Conservation (phyloP, 176 grass and related monocot genomes). For the Oryza nivara region DNA sequence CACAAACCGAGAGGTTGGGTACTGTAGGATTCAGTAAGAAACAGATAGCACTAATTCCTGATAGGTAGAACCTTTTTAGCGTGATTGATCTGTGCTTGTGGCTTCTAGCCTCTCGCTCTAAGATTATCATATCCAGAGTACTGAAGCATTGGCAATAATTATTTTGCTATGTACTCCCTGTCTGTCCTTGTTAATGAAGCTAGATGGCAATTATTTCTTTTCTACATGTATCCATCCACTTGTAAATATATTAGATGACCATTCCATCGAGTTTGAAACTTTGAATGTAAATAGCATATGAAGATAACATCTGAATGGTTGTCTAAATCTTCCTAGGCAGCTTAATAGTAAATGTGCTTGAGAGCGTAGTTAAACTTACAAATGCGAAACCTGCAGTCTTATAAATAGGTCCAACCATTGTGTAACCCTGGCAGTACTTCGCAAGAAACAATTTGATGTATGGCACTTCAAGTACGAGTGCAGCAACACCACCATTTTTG, state of each 20-base stretch:
- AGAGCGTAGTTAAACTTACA: slow-evolving; percentile 7
- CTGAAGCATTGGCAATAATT: not conserved
- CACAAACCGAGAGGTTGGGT: not conserved
- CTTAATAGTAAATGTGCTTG: not conserved
- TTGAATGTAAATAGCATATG: not conserved
- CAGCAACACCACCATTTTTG: slow-evolving; percentile 45
- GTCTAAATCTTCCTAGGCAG: not conserved
- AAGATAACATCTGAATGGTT: not conserved
- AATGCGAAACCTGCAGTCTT: slow-evolving; percentile 53
- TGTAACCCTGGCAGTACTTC: slow-evolving; percentile 35
- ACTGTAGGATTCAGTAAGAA: not conserved
- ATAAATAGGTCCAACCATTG: slow-evolving; percentile 51
- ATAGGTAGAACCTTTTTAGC: slow-evolving; percentile 6
- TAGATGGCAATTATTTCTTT: not conserved
- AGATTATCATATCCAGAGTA: not conserved
- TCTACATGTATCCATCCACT: not conserved
- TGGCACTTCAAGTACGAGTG: slow-evolving; percentile 42
- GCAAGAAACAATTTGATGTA: slow-evolving; percentile 60
- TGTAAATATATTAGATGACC: not conserved
- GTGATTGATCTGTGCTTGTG: not conserved
- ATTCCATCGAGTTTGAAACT: not conserved
- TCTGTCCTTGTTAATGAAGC: not conserved
- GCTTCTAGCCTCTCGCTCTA: not conserved
- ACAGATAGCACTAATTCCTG: not conserved
- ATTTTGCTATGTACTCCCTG: not conserved